These are phyloP conservation scores for Polygonum maritimum DNA, from an alignment of 148 eudicot species.

Conservation along the genomic window DNA sequence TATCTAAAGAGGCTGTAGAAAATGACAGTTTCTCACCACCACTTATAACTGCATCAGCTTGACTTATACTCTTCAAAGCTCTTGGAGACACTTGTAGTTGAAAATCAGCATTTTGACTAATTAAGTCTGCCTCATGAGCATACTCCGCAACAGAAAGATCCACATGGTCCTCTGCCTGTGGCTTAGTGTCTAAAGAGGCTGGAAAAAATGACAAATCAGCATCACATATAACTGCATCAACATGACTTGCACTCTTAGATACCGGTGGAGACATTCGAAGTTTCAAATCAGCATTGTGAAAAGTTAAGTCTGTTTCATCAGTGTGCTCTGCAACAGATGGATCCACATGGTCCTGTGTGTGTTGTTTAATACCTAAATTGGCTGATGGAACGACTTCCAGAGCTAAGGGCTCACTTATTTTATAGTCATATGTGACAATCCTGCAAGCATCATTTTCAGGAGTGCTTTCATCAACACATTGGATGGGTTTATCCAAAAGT, in stretches of 20 bases:
- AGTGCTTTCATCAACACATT: constrained; percentile 5
- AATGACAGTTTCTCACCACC: constrained; percentile 9
- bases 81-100: constrained; percentile 17
- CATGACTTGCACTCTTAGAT: constrained; percentile 14
- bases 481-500: constrained; percentile 1
- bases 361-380: constrained; percentile 7
- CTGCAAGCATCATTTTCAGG: constrained; percentile 10
- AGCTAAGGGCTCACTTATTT: constrained; percentile 1
- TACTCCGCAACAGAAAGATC: constrained; percentile 10
- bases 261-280: constrained; percentile 14
- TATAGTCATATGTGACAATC: constrained; percentile 8
- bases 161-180: constrained; percentile 12
- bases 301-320: constrained; percentile 5
- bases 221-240: constrained; percentile 8
- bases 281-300: constrained; percentile 16
- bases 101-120: constrained; percentile 13
- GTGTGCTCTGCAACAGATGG: constrained; percentile 10
- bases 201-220: constrained; percentile 13
- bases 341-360: constrained; percentile 11
- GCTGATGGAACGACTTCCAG: constrained; percentile 11
- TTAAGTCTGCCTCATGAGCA: constrained; percentile 1
- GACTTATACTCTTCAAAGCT: constrained; percentile 12
- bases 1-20: constrained; percentile 7
- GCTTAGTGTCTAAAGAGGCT: background rate
- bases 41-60: constrained; percentile 5